These are phyloP conservation scores for Alectoria sarmentosa DNA, from an alignment of 495 filamentous ascomycete species.

Conservation along the genomic window DNA sequence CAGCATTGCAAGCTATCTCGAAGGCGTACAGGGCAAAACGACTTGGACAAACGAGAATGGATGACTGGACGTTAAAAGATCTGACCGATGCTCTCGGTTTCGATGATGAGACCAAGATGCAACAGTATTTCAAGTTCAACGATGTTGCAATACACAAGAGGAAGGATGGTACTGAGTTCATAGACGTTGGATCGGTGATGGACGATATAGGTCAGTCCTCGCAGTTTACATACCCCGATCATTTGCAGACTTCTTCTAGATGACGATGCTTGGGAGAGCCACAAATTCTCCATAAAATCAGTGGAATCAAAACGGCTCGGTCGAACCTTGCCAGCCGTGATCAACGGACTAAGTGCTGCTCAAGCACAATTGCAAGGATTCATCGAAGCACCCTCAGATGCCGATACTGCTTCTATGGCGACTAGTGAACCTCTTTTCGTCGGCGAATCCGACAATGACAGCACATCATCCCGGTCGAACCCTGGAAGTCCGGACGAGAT, in stretches of 20 bases:
- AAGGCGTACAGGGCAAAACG: conserved; percentile 45
- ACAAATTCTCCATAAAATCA: conserved; percentile 41
- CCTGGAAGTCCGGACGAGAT: conserved; percentile 12
- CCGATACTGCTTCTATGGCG: conserved; percentile 17
- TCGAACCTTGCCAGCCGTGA: conserved; percentile 41
- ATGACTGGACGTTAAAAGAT: conserved; percentile 66
- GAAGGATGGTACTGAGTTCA: conserved; percentile 43
- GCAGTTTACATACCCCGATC: not conserved
- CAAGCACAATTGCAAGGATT: conserved; percentile 42
- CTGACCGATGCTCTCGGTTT: conserved; percentile 63
- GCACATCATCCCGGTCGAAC: not conserved
- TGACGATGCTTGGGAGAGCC: conserved; percentile 32
- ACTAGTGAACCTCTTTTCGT: conserved; percentile 41
- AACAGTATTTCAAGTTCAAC: conserved; percentile 61
- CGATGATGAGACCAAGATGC: conserved; percentile 63
- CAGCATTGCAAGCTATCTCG: conserved; percentile 64
- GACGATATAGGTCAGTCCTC: conserved; percentile 25
- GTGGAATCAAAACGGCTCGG: conserved; percentile 47
- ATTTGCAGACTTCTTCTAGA: conserved; percentile 19
- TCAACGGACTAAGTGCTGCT: conserved; percentile 45
- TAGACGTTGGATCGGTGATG: conserved; percentile 34
- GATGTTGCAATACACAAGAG: conserved; percentile 54
- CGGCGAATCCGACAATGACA: conserved; percentile 34
- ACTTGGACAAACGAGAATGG: conserved; percentile 46
- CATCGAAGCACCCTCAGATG: conserved; percentile 34